phyloP scores from a whole-genome alignment of 768 basidiomycete genomes.

The Podaxis sp. region DNA sequence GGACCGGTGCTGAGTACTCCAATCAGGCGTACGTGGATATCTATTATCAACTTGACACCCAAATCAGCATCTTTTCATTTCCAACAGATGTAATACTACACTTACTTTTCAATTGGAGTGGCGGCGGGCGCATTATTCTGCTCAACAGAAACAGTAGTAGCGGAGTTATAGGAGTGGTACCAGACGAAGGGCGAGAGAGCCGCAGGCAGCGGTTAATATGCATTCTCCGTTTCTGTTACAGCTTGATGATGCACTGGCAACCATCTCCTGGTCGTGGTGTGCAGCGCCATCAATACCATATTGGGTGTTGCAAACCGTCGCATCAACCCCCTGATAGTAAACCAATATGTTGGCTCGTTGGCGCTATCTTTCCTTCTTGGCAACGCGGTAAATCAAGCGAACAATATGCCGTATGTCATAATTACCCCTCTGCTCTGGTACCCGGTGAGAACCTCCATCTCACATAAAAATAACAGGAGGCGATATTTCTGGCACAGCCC shows the following conservation, averaged over 20 bases:
- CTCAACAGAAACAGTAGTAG: slow-evolving; percentile 27
- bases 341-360: neutral
- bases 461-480: neutral
- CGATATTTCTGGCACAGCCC: too few species aligned
- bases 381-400: neutral
- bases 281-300: neutral
- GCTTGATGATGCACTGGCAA: neutral
- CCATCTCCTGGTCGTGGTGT: slow-evolving; percentile 1
- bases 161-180: slow-evolving; percentile 31
- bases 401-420: too few species aligned
- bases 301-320: neutral
- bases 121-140: slow-evolving; percentile 39
- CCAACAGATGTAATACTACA: slow-evolving; percentile 1
- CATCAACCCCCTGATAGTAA: neutral
- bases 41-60: slow-evolving; percentile 34
- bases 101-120: slow-evolving; percentile 42
- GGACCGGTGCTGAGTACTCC: neutral
- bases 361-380: too few species aligned
- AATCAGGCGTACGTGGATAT: slow-evolving; percentile 27
- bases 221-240: neutral
- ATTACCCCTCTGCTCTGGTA: too few species aligned
- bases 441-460: too few species aligned
- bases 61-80: slow-evolving; percentile 4
- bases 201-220: slow-evolving; percentile 7
- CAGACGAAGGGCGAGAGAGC: slow-evolving; percentile 34